Conservation (phyloP, 495 filamentous ascomycete species). For the Annulohypoxylon moriforme region DNA sequence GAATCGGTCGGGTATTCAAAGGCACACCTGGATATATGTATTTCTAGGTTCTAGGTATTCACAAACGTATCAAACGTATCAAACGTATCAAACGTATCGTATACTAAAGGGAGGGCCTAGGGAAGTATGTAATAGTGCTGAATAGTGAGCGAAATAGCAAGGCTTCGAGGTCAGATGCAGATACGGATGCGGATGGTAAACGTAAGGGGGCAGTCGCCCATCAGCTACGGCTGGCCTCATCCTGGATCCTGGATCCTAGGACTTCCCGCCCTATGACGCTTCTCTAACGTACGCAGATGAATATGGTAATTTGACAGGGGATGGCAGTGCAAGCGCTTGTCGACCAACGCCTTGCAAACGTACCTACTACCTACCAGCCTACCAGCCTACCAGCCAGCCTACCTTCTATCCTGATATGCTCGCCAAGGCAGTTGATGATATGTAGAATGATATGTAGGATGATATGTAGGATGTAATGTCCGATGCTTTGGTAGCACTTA, state of each 20-base stretch:
- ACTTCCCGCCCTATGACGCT: not conserved
- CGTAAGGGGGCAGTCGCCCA: not conserved
- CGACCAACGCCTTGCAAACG: not conserved
- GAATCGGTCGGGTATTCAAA: constrained; percentile 2
- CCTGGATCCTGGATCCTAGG: too few species aligned
- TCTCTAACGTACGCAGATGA: not conserved
- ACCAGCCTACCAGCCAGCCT: not conserved
- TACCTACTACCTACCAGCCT: not conserved
- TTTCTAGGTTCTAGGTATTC: too few species aligned
- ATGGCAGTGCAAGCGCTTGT: constrained; percentile 12
- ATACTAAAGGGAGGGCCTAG: too few species aligned
- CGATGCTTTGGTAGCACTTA: too few species aligned
- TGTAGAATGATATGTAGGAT: too few species aligned
- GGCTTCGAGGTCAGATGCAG: constrained; percentile 21
- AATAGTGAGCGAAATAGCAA: not conserved
- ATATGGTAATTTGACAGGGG: not conserved
- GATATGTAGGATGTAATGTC: not conserved
- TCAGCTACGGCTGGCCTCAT: constrained; percentile 9
- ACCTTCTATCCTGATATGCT: too few species aligned
- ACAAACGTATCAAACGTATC: too few species aligned
- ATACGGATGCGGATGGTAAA: too few species aligned
- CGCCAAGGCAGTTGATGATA: too few species aligned
- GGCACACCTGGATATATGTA: constrained; percentile 3
- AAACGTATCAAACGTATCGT: too few species aligned
- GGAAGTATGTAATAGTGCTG: too few species aligned